Evolutionary conservation across 371 early-diverging fungal genomes (phyloP).

Genomic region (Sporodiniella umbellata): DNA sequence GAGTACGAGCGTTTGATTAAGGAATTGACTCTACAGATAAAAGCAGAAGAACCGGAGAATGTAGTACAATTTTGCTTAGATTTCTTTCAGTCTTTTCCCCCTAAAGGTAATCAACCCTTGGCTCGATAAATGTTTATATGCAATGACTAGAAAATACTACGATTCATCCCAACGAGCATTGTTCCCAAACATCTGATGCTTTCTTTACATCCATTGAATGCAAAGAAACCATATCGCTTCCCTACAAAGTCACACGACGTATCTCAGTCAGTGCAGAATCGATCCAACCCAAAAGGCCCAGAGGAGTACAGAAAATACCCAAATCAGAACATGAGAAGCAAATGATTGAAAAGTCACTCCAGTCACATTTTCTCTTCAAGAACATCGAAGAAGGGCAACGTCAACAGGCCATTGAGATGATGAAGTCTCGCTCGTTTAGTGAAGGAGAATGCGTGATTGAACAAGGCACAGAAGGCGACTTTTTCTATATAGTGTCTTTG

Average conservation of each 20-base stretch:
- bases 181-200: not conserved
- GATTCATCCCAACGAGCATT: not conserved
- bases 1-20: constrained; percentile 25
- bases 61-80: constrained; percentile 85
- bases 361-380: constrained; percentile 83
- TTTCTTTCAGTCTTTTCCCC: constrained; percentile 71
- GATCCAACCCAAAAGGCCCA: constrained; percentile 80
- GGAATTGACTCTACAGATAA: constrained; percentile 23
- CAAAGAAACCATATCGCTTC: too few species aligned
- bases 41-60: constrained; percentile 56
- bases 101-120: too few species aligned
- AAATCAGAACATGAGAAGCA: constrained; percentile 72
- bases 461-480: constrained; percentile 94
- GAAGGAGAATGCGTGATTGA: constrained; percentile 76
- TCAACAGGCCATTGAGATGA: constrained; percentile 32
- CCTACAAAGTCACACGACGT: too few species aligned
- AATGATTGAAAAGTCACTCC: constrained; percentile 54
- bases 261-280: constrained; percentile 95
- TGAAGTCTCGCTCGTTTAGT: constrained; percentile 78
- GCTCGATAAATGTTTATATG: too few species aligned
- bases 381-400: constrained; percentile 64
- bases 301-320: constrained; percentile 76
- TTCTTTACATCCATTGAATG: too few species aligned
- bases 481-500: constrained; percentile 93
- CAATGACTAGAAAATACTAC: too few species aligned